Conservation (phyloP, 2,329 filamentous ascomycete species). For the Ophiostoma sp. region DNA sequence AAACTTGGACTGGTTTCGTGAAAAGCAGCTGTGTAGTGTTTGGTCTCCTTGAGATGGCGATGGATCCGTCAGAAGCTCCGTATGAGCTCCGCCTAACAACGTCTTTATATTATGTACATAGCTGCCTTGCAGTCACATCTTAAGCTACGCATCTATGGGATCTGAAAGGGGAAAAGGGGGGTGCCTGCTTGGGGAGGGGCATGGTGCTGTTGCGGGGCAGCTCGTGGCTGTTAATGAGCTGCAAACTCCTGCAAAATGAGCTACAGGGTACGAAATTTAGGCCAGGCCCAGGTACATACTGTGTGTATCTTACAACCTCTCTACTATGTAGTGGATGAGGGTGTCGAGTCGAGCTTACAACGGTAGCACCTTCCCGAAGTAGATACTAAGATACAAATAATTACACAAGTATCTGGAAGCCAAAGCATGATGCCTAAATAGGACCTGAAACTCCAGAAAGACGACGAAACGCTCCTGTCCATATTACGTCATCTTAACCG, state of each 20-base stretch:
- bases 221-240: background rate
- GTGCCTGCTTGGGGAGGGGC: conserved; percentile 24
- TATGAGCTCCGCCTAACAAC: conserved; percentile 16
- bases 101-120: background rate
- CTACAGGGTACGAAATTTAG: background rate
- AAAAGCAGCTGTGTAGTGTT: conserved; percentile 13
- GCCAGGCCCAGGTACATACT: background rate
- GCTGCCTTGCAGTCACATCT: background rate
- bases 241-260: too few relatives aligned
- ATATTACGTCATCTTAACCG: background rate
- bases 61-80: conserved; percentile 3
- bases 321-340: too few relatives aligned
- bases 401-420: too few relatives aligned
- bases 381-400: background rate
- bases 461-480: background rate
- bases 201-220: conserved; percentile 30
- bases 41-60: background rate
- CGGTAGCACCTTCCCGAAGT: background rate
- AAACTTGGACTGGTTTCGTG: too few relatives aligned
- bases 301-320: background rate
- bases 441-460: background rate
- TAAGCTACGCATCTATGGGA: background rate
- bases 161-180: conserved; percentile 17
- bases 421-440: conserved; percentile 5
- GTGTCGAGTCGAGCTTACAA: background rate